phyloP scores from a whole-genome alignment of 108 stramenopile genomes.

The Schizochytrium sp. region DNA sequence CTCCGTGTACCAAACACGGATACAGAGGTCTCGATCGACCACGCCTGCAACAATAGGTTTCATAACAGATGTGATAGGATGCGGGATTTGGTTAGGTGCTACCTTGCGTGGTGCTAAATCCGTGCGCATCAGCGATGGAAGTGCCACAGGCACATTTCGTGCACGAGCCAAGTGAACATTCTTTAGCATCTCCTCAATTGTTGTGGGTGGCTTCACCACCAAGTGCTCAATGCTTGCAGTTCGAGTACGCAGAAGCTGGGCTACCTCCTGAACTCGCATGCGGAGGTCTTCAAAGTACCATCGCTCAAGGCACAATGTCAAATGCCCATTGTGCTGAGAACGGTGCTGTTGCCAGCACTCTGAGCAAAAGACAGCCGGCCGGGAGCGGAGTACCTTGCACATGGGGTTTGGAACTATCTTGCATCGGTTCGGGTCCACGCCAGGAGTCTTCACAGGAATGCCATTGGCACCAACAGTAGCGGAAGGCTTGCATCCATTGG shows the following conservation, averaged over 20 bases:
- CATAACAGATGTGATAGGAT: constrained; percentile 32
- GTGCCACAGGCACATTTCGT: not conserved
- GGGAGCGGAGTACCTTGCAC: constrained; percentile 17
- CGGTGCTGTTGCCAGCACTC: constrained; percentile 54
- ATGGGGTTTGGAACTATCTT: not conserved
- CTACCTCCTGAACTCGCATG: constrained; percentile 26
- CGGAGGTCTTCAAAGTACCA: constrained; percentile 5
- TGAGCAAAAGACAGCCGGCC: constrained; percentile 47
- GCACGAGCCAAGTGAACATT: constrained; percentile 38
- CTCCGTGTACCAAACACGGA: constrained; percentile 9
- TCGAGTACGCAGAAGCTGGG: constrained; percentile 56
- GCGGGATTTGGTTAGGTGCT: constrained; percentile 20
- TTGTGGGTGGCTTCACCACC: constrained; percentile 31
- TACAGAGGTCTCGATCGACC: constrained; percentile 28
- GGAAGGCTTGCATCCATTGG: too few species aligned
- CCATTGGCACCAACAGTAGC: too few species aligned
- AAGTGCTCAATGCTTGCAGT: constrained; percentile 36
- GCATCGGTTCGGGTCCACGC: too few species aligned
- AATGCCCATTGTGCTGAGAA: constrained; percentile 5
- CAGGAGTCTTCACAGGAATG: too few species aligned
- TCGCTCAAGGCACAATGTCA: constrained; percentile 25
- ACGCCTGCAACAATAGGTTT: constrained; percentile 49
- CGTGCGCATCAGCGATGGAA: not conserved
- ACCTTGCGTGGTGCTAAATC: not conserved
- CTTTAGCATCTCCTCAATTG: constrained; percentile 53